Evolutionary conservation across 352 stramenopile species (phyloP), one percentile per base, ranked within the genome.

Genomic region (Phytopythium cucurbitacearum): DNA sequence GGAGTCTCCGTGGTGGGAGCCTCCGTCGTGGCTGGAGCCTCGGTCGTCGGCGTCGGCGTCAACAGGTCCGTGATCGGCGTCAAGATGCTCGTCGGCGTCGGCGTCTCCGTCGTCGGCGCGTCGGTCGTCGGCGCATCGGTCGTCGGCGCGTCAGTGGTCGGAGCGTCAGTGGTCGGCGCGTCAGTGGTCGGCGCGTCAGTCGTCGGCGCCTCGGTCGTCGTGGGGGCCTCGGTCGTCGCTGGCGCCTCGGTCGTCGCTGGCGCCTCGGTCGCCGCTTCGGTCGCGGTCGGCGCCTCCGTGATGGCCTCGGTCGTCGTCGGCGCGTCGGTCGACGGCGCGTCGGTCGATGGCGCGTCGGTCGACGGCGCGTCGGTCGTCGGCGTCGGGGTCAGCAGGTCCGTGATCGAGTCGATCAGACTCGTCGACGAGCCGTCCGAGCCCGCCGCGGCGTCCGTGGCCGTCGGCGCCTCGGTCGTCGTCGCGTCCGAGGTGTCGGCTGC

Each of bases 61-160:
- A 67, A 13, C 55, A 67, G 34, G 40, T 67, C n/a, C 7, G 59
- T 67, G 4, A 67, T 48, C 2, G 59, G 59, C 2, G 54, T 53
- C 13, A 67, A 35, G 1, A 67, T 40, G 34, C 33, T 34, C n/a
- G 55, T 67, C 0, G 36, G 37, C 36, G 36, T n/a, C 5, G 58
- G 45, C 0, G 52, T 35, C 21, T 62, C 48, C 28, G 59, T 65
- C 0, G 45, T 41, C n/a, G 43, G 43, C 0, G 28, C 21, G 1
- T 38, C 28, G 5, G 44, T 49, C 32, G 44, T 50, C 16, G 60
- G 55, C 0, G 46, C 48, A 3, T 53, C 41, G 10, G 47, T 60
- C 6, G 40, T 53, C 11, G 58, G 41, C 4, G 35, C n/a, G 3
- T 43, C 45, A 1, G 59, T 45, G 0, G 44, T 53, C 8, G 42